phyloP scores from a whole-genome alignment of 192 early-diverging fungal species.

The Gonapodya prolifera region DNA sequence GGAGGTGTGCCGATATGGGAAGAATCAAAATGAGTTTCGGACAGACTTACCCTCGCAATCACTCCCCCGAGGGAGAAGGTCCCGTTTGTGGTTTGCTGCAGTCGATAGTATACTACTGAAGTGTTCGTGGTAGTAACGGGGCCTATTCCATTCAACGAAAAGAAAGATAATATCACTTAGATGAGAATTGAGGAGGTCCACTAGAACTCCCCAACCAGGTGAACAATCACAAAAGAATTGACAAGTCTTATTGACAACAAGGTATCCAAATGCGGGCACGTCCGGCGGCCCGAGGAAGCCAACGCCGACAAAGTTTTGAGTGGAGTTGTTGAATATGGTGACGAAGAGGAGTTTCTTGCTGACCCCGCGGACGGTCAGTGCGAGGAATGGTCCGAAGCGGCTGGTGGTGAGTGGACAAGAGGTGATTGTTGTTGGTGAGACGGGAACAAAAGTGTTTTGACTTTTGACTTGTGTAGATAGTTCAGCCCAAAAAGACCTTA shows the following conservation, averaged over 20 bases:
- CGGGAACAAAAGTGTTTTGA: background rate
- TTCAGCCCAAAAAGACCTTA: background rate
- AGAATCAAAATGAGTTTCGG: background rate
- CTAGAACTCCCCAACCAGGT: background rate
- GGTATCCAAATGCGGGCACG: background rate
- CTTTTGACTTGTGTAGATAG: background rate
- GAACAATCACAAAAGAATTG: background rate
- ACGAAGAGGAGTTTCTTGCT: background rate
- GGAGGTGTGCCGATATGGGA: background rate
- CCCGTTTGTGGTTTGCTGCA: background rate
- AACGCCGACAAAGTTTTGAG: background rate
- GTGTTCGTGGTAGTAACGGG: background rate
- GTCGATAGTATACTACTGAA: background rate
- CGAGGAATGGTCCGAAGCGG: background rate
- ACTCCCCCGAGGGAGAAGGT: background rate
- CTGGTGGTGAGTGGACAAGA: background rate
- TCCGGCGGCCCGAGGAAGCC: background rate
- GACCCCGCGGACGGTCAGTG: background rate
- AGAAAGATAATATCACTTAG: background rate
- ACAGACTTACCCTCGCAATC: background rate
- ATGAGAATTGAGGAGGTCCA: background rate
- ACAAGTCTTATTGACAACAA: background rate
- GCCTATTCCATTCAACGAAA: background rate
- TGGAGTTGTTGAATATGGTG: slow-evolving; percentile 1
- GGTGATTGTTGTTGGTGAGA: background rate